Evolutionary conservation across 225 moss, liverwort and hornwort genomes (phyloP), one percentile per base, ranked within the genome.

Genomic region (Rhytidiadelphus loreus): DNA sequence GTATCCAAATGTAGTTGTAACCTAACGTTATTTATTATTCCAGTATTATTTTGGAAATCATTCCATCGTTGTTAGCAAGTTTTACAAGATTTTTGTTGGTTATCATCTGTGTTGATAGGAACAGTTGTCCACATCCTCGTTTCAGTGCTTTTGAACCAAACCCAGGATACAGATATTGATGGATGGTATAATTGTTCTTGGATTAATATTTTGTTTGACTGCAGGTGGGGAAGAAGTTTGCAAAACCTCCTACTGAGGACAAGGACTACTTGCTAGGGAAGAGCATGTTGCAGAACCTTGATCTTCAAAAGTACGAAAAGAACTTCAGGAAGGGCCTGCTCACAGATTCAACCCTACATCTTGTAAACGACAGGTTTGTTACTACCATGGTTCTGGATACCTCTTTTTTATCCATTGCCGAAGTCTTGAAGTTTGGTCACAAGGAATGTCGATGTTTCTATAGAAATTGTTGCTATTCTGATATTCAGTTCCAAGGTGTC

Each of bases 261-360:
- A 91, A 86, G 68, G 88, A 93, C 29, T 97, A 97, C 57, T 65
- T 91, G 86, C 83, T 93, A 84, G 91, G 95, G 70, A 96, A 89
- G 93, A 95, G 79, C 70, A 95, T 97, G 96, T 86, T 97, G 77
- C 80, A 90, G 78, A 92, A 82, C 80, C 93, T 97, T 80, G 94
- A 96, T 50, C 89, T 97, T 37, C 93, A 94, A 86, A 97, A 92
- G 87, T 97, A 97, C 77, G 96, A 97, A 75, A 95, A 95, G 91
- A 97, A 97, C 81, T 97, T 97, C 79, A 95, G 91, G 85, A 97
- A 96, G 91, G 97, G 97, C 86, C 82, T 97, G 88, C 94, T 97
- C 73, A 96, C 95, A 55, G 97, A 97, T 86, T 93, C 89, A 50
- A 97, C 97, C 70, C 92, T 97, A 41, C 96, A 94, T 75, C 94